A percentile compares a stretch with the other conserved stretches of the same genome.
Evolutionary conservation across 805 yeast species (phyloP).

Genomic region (Cyberlindnera sargentensis): DNA sequence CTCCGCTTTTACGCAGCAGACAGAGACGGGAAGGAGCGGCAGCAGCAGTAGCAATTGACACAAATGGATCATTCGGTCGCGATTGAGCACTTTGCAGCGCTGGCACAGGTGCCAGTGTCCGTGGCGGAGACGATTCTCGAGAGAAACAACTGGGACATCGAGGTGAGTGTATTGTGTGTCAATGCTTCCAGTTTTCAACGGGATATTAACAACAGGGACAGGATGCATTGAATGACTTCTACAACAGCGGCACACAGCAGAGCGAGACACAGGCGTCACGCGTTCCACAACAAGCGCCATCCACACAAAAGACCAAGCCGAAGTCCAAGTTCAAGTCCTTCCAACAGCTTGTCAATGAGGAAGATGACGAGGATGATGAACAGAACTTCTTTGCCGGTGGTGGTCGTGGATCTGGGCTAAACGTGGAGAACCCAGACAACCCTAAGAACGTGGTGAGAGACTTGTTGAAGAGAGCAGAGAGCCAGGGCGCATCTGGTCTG

Average conservation of each 20-base stretch:
- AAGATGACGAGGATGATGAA: conserved; percentile 44
- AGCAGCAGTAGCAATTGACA: not conserved
- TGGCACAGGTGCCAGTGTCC: conserved; percentile 15
- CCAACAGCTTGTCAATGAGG: conserved; percentile 30
- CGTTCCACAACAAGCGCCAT: not conserved
- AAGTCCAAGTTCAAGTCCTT: conserved; percentile 32
- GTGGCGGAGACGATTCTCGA: conserved; percentile 18
- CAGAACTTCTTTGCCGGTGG: conserved; percentile 61
- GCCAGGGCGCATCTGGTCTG: conserved; percentile 34
- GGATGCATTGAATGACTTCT: conserved; percentile 28
- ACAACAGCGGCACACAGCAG: conserved; percentile 18
- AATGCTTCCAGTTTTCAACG: no score
- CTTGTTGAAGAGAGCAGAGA: conserved; percentile 60
- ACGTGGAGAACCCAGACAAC: conserved; percentile 62
- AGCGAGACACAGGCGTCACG: conserved; percentile 2
- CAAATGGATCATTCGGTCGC: conserved; percentile 7
- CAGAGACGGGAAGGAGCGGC: no score
- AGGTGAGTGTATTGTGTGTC: conserved; percentile 1
- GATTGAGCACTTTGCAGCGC: conserved; percentile 12
- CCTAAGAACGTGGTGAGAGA: conserved; percentile 39
- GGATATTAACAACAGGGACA: conserved; percentile 3
- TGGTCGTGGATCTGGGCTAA: conserved; percentile 68
- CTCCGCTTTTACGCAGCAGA: no score
- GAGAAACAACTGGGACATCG: conserved; percentile 24
- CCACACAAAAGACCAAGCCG: conserved; percentile 6